Evolutionary conservation across 139 green algal species (phyloP).

Genomic region (Eudorina sp.): DNA sequence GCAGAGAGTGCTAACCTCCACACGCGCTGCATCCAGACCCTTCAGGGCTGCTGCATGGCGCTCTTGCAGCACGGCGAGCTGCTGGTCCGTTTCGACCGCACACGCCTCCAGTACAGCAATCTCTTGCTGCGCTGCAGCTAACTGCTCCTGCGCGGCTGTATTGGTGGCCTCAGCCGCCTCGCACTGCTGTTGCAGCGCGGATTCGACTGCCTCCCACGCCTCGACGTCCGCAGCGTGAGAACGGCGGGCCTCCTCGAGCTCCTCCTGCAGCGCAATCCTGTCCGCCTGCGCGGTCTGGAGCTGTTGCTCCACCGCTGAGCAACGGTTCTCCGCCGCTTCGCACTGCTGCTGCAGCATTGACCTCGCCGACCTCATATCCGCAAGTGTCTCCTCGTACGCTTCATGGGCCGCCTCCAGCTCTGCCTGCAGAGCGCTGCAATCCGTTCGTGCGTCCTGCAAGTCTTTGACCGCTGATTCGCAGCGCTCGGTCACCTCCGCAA

Average conservation of each 20-base stretch:
- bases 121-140: no score
- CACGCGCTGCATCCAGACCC: background rate
- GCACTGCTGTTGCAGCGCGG: background rate
- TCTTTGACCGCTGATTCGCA: no score
- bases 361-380: background rate
- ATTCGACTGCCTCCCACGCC: background rate
- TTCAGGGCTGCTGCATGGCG: background rate
- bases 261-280: background rate
- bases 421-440: background rate
- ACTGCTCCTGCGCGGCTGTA: no score
- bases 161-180: no score
- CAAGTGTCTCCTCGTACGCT: background rate
- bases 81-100: background rate
- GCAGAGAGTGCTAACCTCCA: background rate
- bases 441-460: no score
- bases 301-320: background rate
- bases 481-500: no score
- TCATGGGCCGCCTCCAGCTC: background rate
- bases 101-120: background rate
- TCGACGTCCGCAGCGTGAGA: background rate
- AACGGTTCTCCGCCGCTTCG: background rate
- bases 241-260: background rate
- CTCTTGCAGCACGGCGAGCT: background rate
- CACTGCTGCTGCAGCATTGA: background rate
- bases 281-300: background rate